Percentiles rank a stretch among this genome's conserved stretches.
Conservation (phyloP, 2,329 filamentous ascomycete species). For the Thyridium curvatum region DNA sequence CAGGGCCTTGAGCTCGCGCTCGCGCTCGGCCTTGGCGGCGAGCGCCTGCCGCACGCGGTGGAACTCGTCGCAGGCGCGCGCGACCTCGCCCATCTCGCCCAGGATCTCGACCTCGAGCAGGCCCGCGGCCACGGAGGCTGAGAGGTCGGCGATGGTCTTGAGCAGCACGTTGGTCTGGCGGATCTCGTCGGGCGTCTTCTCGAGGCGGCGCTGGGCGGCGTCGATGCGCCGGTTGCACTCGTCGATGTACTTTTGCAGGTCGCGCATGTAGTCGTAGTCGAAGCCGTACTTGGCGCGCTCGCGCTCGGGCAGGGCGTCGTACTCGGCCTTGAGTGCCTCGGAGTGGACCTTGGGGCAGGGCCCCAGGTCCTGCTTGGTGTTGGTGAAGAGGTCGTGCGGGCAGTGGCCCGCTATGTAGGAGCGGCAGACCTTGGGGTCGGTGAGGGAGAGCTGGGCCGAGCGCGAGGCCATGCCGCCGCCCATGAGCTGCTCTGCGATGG, state of each 20-base stretch:
- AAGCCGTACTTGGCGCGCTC: constrained; percentile 80
- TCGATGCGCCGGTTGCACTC: constrained; percentile 96
- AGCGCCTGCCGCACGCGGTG: constrained; percentile 78
- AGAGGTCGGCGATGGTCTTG: constrained; percentile 78
- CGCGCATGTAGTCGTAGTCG: constrained; percentile 93
- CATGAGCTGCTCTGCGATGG: constrained; percentile 75
- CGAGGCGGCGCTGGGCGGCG: constrained; percentile 76
- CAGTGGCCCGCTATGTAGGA: constrained; percentile 92
- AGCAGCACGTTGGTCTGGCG: constrained; percentile 86
- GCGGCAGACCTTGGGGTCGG: constrained; percentile 88
- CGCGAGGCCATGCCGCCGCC: constrained; percentile 67
- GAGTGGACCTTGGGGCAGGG: constrained; percentile 83
- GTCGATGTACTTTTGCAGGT: constrained; percentile 94
- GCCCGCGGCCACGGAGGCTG: constrained; percentile 71
- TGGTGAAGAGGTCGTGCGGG: constrained; percentile 98
- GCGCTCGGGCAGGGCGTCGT: constrained; percentile 63
- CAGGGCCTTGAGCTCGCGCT: constrained; percentile 83
- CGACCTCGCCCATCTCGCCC: constrained; percentile 74
- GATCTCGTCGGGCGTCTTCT: constrained; percentile 98
- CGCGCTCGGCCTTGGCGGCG: constrained; percentile 73
- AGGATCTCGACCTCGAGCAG: constrained; percentile 82
- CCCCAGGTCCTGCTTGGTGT: constrained; percentile 96
- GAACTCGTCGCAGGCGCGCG: constrained; percentile 78
- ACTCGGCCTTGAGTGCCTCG: constrained; percentile 84
- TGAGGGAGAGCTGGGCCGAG: constrained; percentile 78